phyloP scores from a whole-genome alignment of 352 stramenopile species.

The Aphanomyces cochlioides region DNA sequence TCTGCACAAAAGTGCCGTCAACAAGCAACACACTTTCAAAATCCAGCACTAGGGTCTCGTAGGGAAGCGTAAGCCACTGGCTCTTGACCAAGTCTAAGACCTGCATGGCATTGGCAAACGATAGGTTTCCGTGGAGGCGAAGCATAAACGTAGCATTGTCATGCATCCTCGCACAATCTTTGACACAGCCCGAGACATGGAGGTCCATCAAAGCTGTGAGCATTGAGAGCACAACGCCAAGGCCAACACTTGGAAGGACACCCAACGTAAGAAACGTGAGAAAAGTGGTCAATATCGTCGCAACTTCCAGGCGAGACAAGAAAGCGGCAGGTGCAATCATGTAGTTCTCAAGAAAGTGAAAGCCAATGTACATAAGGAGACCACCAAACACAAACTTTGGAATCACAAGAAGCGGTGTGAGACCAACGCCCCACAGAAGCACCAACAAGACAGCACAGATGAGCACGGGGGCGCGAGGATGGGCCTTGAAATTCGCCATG shows the following conservation, averaged over 20 bases:
- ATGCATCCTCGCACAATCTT: slow-evolving; percentile 56
- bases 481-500: slow-evolving; percentile 79
- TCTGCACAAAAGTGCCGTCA: slow-evolving; percentile 69
- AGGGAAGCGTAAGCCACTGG: slow-evolving; percentile 55
- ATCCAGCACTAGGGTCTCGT: slow-evolving; percentile 61
- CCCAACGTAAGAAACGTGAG: slow-evolving; percentile 67
- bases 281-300: slow-evolving; percentile 61
- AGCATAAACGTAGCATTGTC: slow-evolving; percentile 66
- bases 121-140: slow-evolving; percentile 72
- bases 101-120: slow-evolving; percentile 78
- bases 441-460: slow-evolving; percentile 58
- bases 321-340: slow-evolving; percentile 67
- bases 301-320: slow-evolving; percentile 62
- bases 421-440: slow-evolving; percentile 58
- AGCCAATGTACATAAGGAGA: slow-evolving; percentile 61
- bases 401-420: slow-evolving; percentile 63
- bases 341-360: slow-evolving; percentile 79
- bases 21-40: slow-evolving; percentile 76
- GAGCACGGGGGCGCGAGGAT: slow-evolving; percentile 69
- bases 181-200: slow-evolving; percentile 69
- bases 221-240: slow-evolving; percentile 79
- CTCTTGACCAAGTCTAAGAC: slow-evolving; percentile 73
- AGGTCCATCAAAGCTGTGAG: slow-evolving; percentile 75
- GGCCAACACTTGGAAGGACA: slow-evolving; percentile 63
- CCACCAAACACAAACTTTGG: slow-evolving; percentile 83